Percentiles rank a stretch among this genome's conserved stretches.
These are phyloP conservation scores for Symbiodinium pilosum DNA, from an alignment of 73 alveolate species.

Conservation along the genomic window DNA sequence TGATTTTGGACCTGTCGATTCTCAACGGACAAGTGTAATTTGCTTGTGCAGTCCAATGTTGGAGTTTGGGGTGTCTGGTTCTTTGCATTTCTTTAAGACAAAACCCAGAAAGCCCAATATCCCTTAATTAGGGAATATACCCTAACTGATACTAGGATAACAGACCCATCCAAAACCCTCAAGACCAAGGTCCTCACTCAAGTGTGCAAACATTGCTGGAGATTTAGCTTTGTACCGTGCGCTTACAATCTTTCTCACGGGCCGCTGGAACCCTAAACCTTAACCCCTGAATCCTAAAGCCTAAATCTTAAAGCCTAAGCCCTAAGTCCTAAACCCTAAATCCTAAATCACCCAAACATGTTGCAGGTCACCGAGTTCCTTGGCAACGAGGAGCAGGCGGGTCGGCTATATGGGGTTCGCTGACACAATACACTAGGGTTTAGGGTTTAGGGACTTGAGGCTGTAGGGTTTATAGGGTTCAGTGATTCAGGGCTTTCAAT, in stretches of 20 bases:
- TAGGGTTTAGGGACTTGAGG: too few relatives aligned
- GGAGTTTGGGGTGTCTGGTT: background rate
- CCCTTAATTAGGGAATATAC: background rate
- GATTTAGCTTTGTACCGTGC: background rate
- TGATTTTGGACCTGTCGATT: too few relatives aligned
- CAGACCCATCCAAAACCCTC: too few relatives aligned
- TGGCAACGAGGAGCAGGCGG: constrained; percentile 83
- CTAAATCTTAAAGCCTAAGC: background rate
- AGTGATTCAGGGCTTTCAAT: too few relatives aligned
- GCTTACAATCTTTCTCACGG: background rate
- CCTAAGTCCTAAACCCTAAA: background rate
- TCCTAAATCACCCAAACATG: background rate
- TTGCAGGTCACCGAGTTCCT: constrained; percentile 88
- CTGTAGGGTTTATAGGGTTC: too few relatives aligned
- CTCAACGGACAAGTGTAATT: too few relatives aligned
- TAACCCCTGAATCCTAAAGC: background rate
- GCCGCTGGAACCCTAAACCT: background rate
- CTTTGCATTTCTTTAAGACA: background rate
- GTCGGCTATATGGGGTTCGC: background rate
- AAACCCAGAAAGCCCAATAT: background rate
- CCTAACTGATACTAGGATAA: too few relatives aligned
- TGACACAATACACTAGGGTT: too few relatives aligned
- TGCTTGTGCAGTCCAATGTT: too few relatives aligned
- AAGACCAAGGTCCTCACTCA: background rate
- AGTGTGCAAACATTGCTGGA: background rate